Evolutionary conservation across 495 filamentous ascomycete species (phyloP).

Genomic region (Terfezia claveryi): DNA sequence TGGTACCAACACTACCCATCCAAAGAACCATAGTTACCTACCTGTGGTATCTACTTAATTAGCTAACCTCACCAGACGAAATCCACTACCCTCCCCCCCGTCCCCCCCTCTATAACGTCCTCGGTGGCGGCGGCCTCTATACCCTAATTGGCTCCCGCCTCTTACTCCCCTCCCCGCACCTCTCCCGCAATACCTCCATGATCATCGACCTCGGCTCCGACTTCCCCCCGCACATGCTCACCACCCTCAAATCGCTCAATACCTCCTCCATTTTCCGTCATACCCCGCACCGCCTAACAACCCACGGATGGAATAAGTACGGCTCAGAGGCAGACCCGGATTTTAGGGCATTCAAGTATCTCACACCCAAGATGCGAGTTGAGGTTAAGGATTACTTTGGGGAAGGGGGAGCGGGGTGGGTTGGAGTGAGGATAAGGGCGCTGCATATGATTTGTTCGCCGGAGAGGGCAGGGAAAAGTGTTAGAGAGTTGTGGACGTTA

Average conservation of each 20-base stretch:
- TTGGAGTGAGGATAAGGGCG: conserved; percentile 44
- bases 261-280: conserved; percentile 12
- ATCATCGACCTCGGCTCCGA: conserved; percentile 22
- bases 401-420: conserved; percentile 31
- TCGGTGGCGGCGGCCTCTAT: conserved; percentile 25
- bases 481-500: not conserved
- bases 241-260: conserved; percentile 9
- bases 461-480: conserved; percentile 20
- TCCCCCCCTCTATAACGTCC: conserved; percentile 8
- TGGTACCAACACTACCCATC: not conserved
- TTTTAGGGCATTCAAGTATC: conserved; percentile 56
- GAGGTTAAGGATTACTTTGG: conserved; percentile 35
- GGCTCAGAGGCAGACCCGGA: conserved; percentile 4
- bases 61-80: not conserved
- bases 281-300: conserved; percentile 16
- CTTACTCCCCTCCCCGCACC: conserved; percentile 22
- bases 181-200: conserved; percentile 24
- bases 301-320: conserved; percentile 13
- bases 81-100: conserved; percentile 9
- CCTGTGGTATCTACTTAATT: not conserved
- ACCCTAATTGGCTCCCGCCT: conserved; percentile 18
- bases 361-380: conserved; percentile 65
- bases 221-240: conserved; percentile 21
- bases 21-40: conserved; percentile 5
- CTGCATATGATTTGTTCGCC: conserved; percentile 82